Evolutionary conservation across 139 green algal genomes (phyloP), one percentile per base, ranked within the genome.

Genomic region (Pseudopediastrum boryanum): DNA sequence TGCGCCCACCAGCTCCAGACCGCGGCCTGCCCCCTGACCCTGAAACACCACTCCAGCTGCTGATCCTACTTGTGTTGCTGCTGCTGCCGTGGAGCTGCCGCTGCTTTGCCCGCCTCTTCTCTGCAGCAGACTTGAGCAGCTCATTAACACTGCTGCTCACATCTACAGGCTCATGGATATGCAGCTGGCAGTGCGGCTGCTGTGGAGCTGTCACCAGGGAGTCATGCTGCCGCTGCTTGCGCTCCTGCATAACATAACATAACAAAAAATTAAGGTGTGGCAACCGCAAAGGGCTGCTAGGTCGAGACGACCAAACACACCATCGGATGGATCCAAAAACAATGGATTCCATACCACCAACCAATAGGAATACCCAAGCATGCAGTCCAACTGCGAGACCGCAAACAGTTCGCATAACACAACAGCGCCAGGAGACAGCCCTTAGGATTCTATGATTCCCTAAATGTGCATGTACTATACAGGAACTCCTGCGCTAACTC

Each of bases 121-220:
- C 71, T 52, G 71, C 52, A 68, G 71, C 71, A 68, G 71, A 36
- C 43, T 54, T 67, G 23, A 78, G 35, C 5, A 78, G 66, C 46
- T 76, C 69, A 25, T 50, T 50, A 54, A 41, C 64, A 56, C 39
- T 54, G 39, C 39, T 41, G 39, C 52, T 41, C 38, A 72, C 39
- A 33, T 72, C 64, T 41, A 23, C 64, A 39, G 69, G 42, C 9
- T 29, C 71, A 52, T 78, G 71, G 31, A 78, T 31, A 5, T 21
- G 42, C 12, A 78, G 71, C 71, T 78, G 71, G 36, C 71, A 78
- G 71, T 78, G 38, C 5, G 71, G 71, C 71, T 78, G 71, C n/a
- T n/a, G 29, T n/a, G 54, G 54, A 16, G 6, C 43, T 19, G 54
- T 19, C 39, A 78, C 52, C 71, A 78, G 64, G 25, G 38, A 69